Base-by-base conservation (phyloP, 345 rosid species). In the Theobroma cacao region DNA sequence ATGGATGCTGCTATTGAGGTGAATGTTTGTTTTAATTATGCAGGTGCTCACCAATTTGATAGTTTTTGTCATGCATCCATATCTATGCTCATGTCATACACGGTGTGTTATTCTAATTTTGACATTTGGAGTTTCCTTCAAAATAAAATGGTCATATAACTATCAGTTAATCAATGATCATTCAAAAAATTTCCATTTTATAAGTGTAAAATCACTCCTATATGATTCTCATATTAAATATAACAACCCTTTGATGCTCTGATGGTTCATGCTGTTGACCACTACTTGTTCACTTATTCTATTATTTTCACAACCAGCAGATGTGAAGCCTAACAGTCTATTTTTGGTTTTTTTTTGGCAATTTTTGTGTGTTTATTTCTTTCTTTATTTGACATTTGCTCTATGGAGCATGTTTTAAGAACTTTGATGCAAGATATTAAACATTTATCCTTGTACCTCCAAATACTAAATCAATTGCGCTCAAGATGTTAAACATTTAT, bases 1-100 rank as follows among this genome's bases (percentile, higher is more conserved):
- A 79, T 88, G 80, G 99, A 91, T 87, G 94, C 88, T 85, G 98
- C 98, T 77, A 59, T 79, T 79, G 98, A 96, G 91, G 99, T 97
- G 83, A 84, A 60, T 58, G 47, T 61, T 75, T 84, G 50, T 75
- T 85, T 88, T 56, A 3, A 7, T 61, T 67, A 68, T 72, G 61
- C 13, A 58, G 67, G 12, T 77, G 74, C 74, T 76, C 38, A 34
- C 60, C 17, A 40, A 40, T 59, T 78, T 79, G 14, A 45, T 34
- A 71, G 15, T 30, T 50, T 20, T 26, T 56, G 20, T 64, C 2
- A 15, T 36, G 15, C 28, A 52, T 52, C 30, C 30, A 1, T 52
- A 33, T n/a, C 10, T 72, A 31, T 72, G 43, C 40, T 20, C 41
- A 33, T 31, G 22, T 33, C 40, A 31, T 4, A 48, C 41, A 5